phyloP scores from a whole-genome alignment of 2,329 filamentous ascomycete species.

The Pyrenochaeta sp. region DNA sequence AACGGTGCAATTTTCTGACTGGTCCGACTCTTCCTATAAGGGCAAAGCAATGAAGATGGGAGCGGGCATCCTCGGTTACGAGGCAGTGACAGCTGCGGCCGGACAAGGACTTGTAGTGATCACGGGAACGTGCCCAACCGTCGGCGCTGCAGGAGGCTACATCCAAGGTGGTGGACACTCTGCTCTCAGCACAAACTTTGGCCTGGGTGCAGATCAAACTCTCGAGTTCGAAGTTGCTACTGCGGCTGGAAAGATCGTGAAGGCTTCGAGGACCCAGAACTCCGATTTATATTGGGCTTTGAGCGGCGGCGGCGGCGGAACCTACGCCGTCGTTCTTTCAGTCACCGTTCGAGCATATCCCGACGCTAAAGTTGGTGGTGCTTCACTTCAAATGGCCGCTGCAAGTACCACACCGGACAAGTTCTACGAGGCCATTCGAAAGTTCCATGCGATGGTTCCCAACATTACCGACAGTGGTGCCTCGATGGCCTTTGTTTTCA shows the following conservation, averaged over 20 bases:
- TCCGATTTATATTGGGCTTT: conserved; percentile 28
- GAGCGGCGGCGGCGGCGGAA: conserved; percentile 27
- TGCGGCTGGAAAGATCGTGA: conserved; percentile 30
- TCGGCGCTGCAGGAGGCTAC: conserved; percentile 22
- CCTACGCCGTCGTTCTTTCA: conserved; percentile 28
- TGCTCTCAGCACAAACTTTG: conserved; percentile 20
- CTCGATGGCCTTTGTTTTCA: too few species aligned
- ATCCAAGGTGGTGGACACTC: conserved; percentile 34
- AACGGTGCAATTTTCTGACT: conserved; percentile 19
- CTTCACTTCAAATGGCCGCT: too few species aligned
- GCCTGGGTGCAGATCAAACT: conserved; percentile 36
- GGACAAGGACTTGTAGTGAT: conserved; percentile 32
- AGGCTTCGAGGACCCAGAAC: conserved; percentile 23
- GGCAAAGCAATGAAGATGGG: conserved; percentile 35
- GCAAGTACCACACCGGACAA: too few species aligned
- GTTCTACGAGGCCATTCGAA: too few species aligned
- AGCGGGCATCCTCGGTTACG: conserved; percentile 32
- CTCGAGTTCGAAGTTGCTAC: conserved; percentile 36
- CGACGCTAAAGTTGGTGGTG: conserved; percentile 28
- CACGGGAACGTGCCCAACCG: conserved; percentile 24
- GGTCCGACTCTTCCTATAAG: conserved; percentile 15
- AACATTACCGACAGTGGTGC: too few species aligned
- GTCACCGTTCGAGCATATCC: conserved; percentile 30
- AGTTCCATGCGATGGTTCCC: too few species aligned
- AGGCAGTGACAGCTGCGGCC: conserved; percentile 27